Base-by-base conservation (phyloP, 495 filamentous ascomycete species). In the Aspergillus sclerotioniger region DNA sequence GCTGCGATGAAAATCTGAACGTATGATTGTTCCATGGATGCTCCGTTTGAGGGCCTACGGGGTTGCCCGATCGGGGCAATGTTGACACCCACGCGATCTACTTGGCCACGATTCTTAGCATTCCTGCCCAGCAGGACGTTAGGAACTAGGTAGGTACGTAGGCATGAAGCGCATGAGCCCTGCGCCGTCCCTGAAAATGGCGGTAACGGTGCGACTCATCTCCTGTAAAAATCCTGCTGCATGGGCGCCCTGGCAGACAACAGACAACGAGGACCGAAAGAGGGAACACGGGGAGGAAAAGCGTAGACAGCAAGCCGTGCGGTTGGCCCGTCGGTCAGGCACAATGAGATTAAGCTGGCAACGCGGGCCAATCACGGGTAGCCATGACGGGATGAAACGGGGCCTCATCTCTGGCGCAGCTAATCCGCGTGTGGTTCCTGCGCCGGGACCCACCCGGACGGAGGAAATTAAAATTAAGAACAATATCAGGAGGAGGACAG, bases 401-500 rank as follows among this genome's bases (percentile, higher is more conserved):
- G 47, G 33, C 54, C 39, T 50, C 46, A 44, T 57, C 46, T 57
- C 53, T 29, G 33, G 44, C 6, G 15, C 45, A 41, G 20, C 54
- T 41, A 57, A 57, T 51, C 54, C 46, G 47, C 46, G 54, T 28
- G 47, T 29, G 54, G 54, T 51, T 49, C 54, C 47, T 50, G 46
- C 17, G 54, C 32, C 47, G 37, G 54, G 46, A 10, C 54, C 54
- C 54, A 57, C 54, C 13, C 17, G 28, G 46, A 16, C 28, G 17
- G 28, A 57, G 35, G 29, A 43, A 50, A 50, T 50, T 51, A 43
- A 49, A 39, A 41, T 41, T 41, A 41, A 41, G 37, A 41, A 15
- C 37, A 41, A 41, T 41, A 41, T 41, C 37, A 41, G 37, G 37
- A 41, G 37, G 37, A 13, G 37, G 37, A 13, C 12, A 13, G 37